phyloP scores from a whole-genome alignment of 805 yeast genomes.

The Barnettozyma sucrosica region DNA sequence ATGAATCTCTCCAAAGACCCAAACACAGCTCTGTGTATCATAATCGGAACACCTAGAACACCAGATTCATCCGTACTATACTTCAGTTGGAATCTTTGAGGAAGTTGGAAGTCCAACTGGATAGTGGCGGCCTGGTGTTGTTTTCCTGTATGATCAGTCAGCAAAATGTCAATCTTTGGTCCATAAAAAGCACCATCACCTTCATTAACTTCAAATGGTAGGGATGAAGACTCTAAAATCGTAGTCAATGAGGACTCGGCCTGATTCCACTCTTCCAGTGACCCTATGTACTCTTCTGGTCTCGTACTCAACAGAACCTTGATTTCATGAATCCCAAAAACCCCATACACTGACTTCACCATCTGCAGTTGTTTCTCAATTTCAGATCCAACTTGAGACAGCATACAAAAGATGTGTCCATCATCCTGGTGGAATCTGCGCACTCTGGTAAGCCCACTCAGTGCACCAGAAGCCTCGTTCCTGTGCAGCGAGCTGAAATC shows the following conservation, averaged over 20 bases:
- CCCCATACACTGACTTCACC: constrained; percentile 68
- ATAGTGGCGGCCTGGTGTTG: constrained; percentile 93
- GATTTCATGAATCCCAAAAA: constrained; percentile 41
- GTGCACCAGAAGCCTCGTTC: constrained; percentile 92
- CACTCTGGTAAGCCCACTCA: constrained; percentile 88
- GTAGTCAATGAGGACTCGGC: constrained; percentile 67
- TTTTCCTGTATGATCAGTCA: constrained; percentile 74
- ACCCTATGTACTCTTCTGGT: constrained; percentile 80
- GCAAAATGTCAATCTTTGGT: constrained; percentile 85
- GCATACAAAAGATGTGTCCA: constrained; percentile 90
- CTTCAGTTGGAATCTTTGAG: constrained; percentile 71
- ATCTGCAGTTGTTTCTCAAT: constrained; percentile 66
- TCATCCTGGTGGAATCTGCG: constrained; percentile 97
- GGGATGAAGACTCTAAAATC: constrained; percentile 51
- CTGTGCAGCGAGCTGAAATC: constrained; percentile 92
- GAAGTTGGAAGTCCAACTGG: constrained; percentile 92
- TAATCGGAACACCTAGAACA: constrained; percentile 65
- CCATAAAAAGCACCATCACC: constrained; percentile 98
- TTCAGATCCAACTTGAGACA: constrained; percentile 69
- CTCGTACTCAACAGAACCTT: constrained; percentile 76
- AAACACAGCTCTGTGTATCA: constrained; percentile 92
- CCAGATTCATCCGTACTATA: constrained; percentile 51
- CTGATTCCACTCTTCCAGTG: constrained; percentile 65
- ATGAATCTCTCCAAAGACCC: constrained; percentile 92
- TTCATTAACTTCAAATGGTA: constrained; percentile 64